Evolutionary conservation across 2,329 filamentous ascomycete genomes (phyloP).

Genomic region (Cordyceps pruinosa): DNA sequence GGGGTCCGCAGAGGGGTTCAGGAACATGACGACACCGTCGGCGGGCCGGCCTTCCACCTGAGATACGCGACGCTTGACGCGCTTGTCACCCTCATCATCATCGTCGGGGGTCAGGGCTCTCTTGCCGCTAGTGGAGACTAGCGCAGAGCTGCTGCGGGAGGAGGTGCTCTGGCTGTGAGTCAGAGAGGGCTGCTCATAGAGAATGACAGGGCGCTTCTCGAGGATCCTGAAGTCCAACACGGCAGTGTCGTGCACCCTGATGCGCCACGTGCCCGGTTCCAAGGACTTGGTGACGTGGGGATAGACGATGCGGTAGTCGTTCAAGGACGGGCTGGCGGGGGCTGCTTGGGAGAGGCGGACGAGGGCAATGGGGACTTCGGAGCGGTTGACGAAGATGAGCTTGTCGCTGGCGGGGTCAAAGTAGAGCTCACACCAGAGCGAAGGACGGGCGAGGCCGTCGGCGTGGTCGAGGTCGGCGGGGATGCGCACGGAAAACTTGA

Average conservation of each 20-base stretch:
- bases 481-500: slow-evolving; percentile 53
- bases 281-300: slow-evolving; percentile 40
- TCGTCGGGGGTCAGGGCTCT: slow-evolving; percentile 41
- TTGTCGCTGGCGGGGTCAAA: slow-evolving; percentile 54
- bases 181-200: slow-evolving; percentile 29
- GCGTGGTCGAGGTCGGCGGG: slow-evolving; percentile 45
- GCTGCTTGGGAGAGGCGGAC: slow-evolving; percentile 37
- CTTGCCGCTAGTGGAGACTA: slow-evolving; percentile 43
- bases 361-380: slow-evolving; percentile 46
- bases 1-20: slow-evolving; percentile 42
- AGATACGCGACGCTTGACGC: slow-evolving; percentile 36
- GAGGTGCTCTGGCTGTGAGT: slow-evolving; percentile 24
- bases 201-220: slow-evolving; percentile 43
- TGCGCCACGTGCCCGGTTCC: slow-evolving; percentile 50
- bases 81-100: slow-evolving; percentile 32
- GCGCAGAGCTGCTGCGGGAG: slow-evolving; percentile 25
- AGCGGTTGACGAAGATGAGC: slow-evolving; percentile 49
- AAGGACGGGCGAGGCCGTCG: slow-evolving; percentile 37
- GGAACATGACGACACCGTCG: slow-evolving; percentile 49
- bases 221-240: slow-evolving; percentile 53
- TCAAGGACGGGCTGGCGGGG: slow-evolving; percentile 31
- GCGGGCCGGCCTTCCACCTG: slow-evolving; percentile 22
- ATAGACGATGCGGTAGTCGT: slow-evolving; percentile 38
- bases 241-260: slow-evolving; percentile 40
- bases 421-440: slow-evolving; percentile 54